Evolutionary conservation across 208 protist genomes (phyloP).

Genomic region (Endotrypanum monterogeii): DNA sequence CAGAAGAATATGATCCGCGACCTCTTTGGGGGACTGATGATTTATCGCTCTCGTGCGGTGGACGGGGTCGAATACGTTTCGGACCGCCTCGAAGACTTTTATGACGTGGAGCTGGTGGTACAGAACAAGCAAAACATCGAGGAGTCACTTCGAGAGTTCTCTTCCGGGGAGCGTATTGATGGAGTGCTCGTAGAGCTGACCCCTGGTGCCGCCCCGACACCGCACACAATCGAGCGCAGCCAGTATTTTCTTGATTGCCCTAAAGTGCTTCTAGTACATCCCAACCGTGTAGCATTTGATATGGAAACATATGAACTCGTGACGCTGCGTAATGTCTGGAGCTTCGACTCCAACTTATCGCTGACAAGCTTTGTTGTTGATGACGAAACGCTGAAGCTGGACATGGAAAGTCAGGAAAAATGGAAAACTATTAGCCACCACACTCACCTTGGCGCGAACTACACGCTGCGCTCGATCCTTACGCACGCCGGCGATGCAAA

Average conservation of each 20-base stretch:
- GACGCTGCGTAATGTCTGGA: slow-evolving; percentile 88
- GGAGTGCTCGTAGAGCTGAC: slow-evolving; percentile 74
- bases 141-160: slow-evolving; percentile 76
- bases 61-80: slow-evolving; percentile 71
- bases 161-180: slow-evolving; percentile 80
- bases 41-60: slow-evolving; percentile 73
- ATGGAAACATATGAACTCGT: slow-evolving; percentile 65
- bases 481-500: slow-evolving; percentile 78
- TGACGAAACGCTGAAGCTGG: slow-evolving; percentile 35
- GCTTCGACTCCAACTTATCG: slow-evolving; percentile 64
- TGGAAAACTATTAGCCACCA: slow-evolving; percentile 20
- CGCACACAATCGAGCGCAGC: slow-evolving; percentile 77
- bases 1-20: slow-evolving; percentile 70
- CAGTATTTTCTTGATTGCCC: slow-evolving; percentile 75
- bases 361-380: slow-evolving; percentile 58
- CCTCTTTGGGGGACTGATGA: slow-evolving; percentile 73
- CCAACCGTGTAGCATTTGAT: slow-evolving; percentile 89
- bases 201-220: slow-evolving; percentile 39
- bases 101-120: slow-evolving; percentile 90
- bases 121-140: slow-evolving; percentile 69
- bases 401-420: slow-evolving; percentile 58
- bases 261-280: slow-evolving; percentile 89
- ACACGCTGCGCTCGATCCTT: slow-evolving; percentile 83
- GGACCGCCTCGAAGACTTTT: slow-evolving; percentile 78
- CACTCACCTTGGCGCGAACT: slow-evolving; percentile 33